phyloP scores from a whole-genome alignment of 2,329 filamentous ascomycete genomes.

The Cryphonectria radicalis region DNA sequence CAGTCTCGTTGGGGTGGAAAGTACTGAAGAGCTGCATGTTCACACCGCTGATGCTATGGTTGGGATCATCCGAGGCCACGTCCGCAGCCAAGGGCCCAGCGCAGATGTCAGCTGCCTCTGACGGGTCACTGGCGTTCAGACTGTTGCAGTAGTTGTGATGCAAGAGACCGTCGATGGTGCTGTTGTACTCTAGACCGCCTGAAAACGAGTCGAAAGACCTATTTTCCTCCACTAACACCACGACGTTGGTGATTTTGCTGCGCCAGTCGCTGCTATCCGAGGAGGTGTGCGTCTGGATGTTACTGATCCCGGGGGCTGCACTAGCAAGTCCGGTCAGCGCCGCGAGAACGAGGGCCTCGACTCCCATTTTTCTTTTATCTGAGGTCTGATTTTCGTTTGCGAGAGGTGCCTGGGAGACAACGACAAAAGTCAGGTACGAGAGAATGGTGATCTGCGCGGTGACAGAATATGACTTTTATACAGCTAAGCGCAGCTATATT shows the following conservation, averaged over 20 bases:
- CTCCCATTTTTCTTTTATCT: constrained; percentile 1
- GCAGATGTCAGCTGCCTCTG: constrained; percentile 39
- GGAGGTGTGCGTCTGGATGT: constrained; percentile 12
- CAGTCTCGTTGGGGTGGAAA: constrained; percentile 29
- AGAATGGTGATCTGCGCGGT: not conserved
- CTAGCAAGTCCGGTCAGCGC: constrained; percentile 21
- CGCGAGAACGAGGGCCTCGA: constrained; percentile 11
- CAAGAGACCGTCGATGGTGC: constrained; percentile 42
- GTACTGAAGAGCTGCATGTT: constrained; percentile 43
- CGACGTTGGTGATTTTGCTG: constrained; percentile 29
- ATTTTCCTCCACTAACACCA: constrained; percentile 29
- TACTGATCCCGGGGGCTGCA: constrained; percentile 7
- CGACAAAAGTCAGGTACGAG: not conserved
- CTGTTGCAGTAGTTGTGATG: constrained; percentile 46
- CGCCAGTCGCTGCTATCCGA: constrained; percentile 18
- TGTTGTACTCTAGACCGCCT: constrained; percentile 44
- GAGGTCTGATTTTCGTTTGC: too few relatives aligned
- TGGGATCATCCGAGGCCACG: constrained; percentile 47
- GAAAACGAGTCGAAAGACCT: constrained; percentile 44
- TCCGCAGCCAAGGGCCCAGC: constrained; percentile 43
- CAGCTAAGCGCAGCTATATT: not conserved
- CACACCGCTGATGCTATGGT: constrained; percentile 46
- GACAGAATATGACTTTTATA: not conserved
- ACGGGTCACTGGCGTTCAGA: constrained; percentile 34
- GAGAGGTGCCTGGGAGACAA: not conserved